A percentile compares a stretch with the other conserved stretches of the same genome.
Conservation (phyloP, 2,329 filamentous ascomycete genomes). For the Diplodia intermedia region DNA sequence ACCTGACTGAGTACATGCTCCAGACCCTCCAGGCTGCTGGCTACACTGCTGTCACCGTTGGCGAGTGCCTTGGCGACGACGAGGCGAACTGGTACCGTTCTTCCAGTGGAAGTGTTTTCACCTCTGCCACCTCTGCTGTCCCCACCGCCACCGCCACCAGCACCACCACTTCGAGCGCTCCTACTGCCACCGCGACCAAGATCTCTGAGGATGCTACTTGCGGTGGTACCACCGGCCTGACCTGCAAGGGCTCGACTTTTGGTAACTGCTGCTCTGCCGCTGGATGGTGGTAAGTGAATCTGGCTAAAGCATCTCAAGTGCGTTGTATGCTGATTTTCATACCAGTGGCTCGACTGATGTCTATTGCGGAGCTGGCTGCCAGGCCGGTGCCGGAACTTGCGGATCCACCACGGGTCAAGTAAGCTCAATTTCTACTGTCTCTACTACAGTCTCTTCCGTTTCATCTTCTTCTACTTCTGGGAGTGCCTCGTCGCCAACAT, state of each 20-base stretch:
- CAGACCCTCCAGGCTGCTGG: conserved; percentile 48
- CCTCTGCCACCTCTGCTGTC: conserved; percentile 38
- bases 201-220: conserved; percentile 41
- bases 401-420: conserved; percentile 31
- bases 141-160: conserved; percentile 41
- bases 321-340: not conserved
- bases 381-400: conserved; percentile 39
- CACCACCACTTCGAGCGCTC: conserved; percentile 38
- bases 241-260: conserved; percentile 32
- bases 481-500: conserved; percentile 30
- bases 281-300: conserved; percentile 29
- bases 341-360: conserved; percentile 32
- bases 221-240: conserved; percentile 27
- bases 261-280: conserved; percentile 41
- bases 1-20: conserved; percentile 55
- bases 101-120: conserved; percentile 28
- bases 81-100: conserved; percentile 57
- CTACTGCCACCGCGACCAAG: conserved; percentile 31
- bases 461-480: conserved; percentile 17
- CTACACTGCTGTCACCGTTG: conserved; percentile 56
- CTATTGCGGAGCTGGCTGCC: conserved; percentile 43
- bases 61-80: conserved; percentile 57
- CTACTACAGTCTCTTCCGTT: conserved; percentile 28
- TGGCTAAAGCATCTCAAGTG: not conserved
- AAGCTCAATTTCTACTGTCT: conserved; percentile 32